Percentiles rank a stretch among this genome's conserved stretches.
These are phyloP conservation scores for Pyrenochaeta sp. DNA, from an alignment of 2,329 filamentous ascomycete genomes.

Conservation along the genomic window DNA sequence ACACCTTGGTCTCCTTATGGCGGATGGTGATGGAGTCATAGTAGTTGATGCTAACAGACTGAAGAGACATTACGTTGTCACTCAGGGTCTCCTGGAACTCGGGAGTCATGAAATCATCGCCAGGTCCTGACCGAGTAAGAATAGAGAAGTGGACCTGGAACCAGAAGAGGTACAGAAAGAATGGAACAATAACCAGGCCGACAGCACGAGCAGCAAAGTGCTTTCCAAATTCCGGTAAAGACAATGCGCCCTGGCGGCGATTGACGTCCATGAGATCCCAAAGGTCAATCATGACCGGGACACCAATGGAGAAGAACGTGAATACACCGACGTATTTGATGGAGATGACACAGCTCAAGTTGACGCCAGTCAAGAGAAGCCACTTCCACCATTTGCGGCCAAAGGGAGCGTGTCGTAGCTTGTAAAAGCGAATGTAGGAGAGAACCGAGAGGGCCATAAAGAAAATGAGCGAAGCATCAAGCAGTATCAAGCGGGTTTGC, in stretches of 20 bases:
- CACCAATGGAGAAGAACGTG: constrained; percentile 96
- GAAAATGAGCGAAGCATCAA: constrained; percentile 92
- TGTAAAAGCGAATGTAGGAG: constrained; percentile 97
- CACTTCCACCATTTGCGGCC: constrained; percentile 99
- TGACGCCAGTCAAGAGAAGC: constrained; percentile 93
- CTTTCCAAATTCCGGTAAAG: constrained; percentile 80
- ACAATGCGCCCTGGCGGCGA: constrained; percentile 81
- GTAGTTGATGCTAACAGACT: constrained; percentile 87
- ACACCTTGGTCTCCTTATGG: constrained; percentile 98
- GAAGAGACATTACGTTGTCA: constrained; percentile 91
- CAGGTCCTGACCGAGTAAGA: constrained; percentile 85
- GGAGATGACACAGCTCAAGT: constrained; percentile 95
- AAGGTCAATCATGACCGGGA: constrained; percentile 90
- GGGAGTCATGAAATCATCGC: constrained; percentile 98
- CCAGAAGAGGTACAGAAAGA: constrained; percentile 99
- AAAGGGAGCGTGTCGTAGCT: constrained; percentile 88
- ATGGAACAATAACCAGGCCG: constrained; percentile 87
- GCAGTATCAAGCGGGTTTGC: constrained; percentile 91
- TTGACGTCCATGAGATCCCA: constrained; percentile 95
- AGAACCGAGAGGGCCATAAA: constrained; percentile 96
- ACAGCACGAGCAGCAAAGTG: constrained; percentile 90
- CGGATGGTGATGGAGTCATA: constrained; percentile 86
- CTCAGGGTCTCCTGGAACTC: constrained; percentile 97
- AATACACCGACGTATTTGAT: constrained; percentile 98
- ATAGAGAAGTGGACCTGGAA: constrained; percentile 99